A percentile compares a stretch with the other conserved stretches of the same genome.
Conservation (phyloP, 345 rosid species). For the Eucalyptus marginata region DNA sequence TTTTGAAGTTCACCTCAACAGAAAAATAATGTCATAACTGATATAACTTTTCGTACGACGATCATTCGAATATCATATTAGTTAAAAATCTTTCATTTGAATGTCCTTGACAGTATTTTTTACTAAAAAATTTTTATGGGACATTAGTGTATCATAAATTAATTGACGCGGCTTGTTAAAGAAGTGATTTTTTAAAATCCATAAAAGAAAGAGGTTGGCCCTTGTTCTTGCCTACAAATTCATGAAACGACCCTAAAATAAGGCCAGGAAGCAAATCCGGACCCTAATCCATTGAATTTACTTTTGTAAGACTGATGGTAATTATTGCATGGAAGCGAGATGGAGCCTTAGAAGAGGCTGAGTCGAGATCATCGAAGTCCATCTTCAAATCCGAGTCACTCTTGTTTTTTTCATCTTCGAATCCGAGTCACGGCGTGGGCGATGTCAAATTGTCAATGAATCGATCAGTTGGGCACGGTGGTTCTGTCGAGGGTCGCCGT, state of each 20-base stretch:
- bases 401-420: neutral
- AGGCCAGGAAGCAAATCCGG: neutral
- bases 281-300: neutral
- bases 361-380: neutral
- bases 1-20: neutral
- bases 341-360: neutral
- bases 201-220: neutral
- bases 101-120: accelerated
- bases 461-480: neutral
- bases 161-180: accelerated
- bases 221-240: neutral
- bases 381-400: neutral
- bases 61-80: accelerated
- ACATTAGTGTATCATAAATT: neutral
- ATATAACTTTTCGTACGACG: accelerated
- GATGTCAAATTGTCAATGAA: neutral
- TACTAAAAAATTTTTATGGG: accelerated
- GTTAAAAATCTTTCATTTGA: neutral
- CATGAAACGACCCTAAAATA: neutral
- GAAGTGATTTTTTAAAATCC: neutral
- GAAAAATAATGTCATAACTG: accelerated
- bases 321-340: neutral
- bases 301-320: neutral
- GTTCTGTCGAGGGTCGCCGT: accelerated
- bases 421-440: neutral